Base-by-base conservation (phyloP, 768 basidiomycete species). In the Pisolithus tinctorius region DNA sequence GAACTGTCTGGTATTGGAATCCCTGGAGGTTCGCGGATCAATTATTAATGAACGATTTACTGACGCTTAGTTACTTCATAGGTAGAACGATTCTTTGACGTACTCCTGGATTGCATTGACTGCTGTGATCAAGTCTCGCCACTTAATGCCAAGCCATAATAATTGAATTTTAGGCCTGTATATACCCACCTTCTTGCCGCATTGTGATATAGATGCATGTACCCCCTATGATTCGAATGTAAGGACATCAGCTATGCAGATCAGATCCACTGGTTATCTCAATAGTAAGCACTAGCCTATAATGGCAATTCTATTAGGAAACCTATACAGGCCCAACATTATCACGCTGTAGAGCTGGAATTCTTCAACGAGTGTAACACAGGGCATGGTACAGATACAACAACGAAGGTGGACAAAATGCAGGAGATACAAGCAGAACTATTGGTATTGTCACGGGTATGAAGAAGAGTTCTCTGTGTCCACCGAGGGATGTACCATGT, bases 401-500 rank as follows among this genome's bases (percentile, higher is more conserved):
- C 27, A 34, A 34, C 34, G 34, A 34, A 14, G 11, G 1, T 14
- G 11, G 34, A 34, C 11, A 52, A 54, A 14, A 41, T 17, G 14
- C 17, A 20, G 8, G 23, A 13, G 20, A 45, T 43, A 43, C 42
- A 45, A 8, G 26, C 14, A 45, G 23, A 42, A 25, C 20, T n/a
- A 45, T 10, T 4, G 26, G 13, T 16, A 27, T 27, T 16, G 43
- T 47, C 40, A 53, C 31, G 56, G 52, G 30, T 62, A 56, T 23
- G 73, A 74, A 7, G 72, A 73, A 17, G 70, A 69, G 5, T 58
- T 63, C 52, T 92, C 88, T 8, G 81, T 79, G 60, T 93, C 90
- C 34, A 93, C 89, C 2, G 83, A 80, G 1, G 90, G 90, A 72
- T 93, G 93, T 3, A 95, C 90, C 82, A 94, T 84, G 63, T 93